Percentiles rank a stretch among this genome's conserved stretches.
Conservation (phyloP, 1,139 yeast genomes). For the Sporopachydermia cereana region DNA sequence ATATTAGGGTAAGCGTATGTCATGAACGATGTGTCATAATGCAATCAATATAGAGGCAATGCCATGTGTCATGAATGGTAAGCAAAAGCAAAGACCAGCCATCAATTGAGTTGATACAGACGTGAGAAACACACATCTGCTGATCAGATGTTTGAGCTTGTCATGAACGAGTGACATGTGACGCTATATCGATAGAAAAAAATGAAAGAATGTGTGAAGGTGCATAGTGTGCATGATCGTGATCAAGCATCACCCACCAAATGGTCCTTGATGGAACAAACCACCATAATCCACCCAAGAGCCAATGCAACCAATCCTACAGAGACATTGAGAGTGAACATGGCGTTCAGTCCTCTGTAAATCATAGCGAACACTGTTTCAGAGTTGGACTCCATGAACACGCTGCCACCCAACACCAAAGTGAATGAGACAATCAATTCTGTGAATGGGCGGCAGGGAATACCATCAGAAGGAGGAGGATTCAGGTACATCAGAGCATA, state of each 20-base stretch:
- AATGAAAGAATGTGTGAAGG: no score
- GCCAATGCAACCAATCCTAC: constrained; percentile 68
- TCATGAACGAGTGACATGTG: no score
- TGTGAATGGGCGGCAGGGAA: constrained; percentile 67
- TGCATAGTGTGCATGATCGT: no score
- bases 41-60: no score
- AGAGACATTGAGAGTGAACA: constrained; percentile 81
- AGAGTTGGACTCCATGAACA: constrained; percentile 86
- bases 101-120: no score
- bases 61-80: no score
- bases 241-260: constrained; percentile 16
- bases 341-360: constrained; percentile 73
- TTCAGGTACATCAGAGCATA: constrained; percentile 45
- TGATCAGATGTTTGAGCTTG: no score
- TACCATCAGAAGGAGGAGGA: constrained; percentile 31
- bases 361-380: constrained; percentile 76
- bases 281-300: constrained; percentile 84
- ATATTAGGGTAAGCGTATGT: no score
- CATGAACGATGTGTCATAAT: no score
- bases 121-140: no score
- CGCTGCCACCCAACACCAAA: constrained; percentile 75
- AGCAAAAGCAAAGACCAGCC: no score
- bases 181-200: no score
- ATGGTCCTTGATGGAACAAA: constrained; percentile 54
- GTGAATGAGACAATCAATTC: constrained; percentile 73